A percentile compares a stretch with the other conserved stretches of the same genome.
Conservation (phyloP, 495 filamentous ascomycete species). For the Trichoderma reesei region DNA sequence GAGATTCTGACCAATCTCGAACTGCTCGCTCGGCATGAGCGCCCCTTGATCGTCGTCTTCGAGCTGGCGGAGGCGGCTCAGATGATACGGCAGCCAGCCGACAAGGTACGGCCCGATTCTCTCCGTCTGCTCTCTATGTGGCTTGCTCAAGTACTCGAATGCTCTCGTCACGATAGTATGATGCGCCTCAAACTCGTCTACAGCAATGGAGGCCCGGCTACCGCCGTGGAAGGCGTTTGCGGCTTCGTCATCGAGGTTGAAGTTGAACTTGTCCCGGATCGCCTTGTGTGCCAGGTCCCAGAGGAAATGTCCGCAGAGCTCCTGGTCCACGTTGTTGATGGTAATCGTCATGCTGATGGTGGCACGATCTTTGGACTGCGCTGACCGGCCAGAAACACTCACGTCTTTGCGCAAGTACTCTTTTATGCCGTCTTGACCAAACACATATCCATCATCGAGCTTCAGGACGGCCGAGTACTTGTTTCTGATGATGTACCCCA, state of each 20-base stretch:
- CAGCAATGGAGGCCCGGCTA: conserved; percentile 3
- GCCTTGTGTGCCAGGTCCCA: conserved; percentile 17
- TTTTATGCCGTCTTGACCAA: conserved; percentile 7
- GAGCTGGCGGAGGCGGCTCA: conserved; percentile 3
- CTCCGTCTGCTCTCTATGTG: background rate
- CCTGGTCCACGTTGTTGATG: conserved; percentile 16
- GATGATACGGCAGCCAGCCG: conserved; percentile 14
- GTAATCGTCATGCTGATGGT: conserved; percentile 17
- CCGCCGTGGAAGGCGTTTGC: conserved; percentile 10
- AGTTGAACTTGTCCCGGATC: conserved; percentile 17
- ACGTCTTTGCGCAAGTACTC: conserved; percentile 8
- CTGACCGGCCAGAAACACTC: background rate
- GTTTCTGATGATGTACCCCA: conserved; percentile 13
- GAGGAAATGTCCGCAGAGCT: conserved; percentile 16
- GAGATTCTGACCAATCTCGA: conserved; percentile 11
- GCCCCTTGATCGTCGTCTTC: conserved; percentile 4
- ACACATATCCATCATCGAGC: conserved; percentile 9
- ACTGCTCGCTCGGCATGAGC: conserved; percentile 2
- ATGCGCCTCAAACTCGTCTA: conserved; percentile 16
- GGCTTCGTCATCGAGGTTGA: conserved; percentile 12
- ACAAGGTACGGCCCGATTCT: conserved; percentile 10
- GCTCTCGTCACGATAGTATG: conserved; percentile 10
- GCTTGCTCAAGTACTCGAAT: too few relatives aligned
- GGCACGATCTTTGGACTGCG: conserved; percentile 9
- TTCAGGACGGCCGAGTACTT: conserved; percentile 14